A percentile compares a stretch with the other conserved stretches of the same genome.
Evolutionary conservation across 2,329 filamentous ascomycete species (phyloP).

Genomic region (Akanthomyces dipterigenus): DNA sequence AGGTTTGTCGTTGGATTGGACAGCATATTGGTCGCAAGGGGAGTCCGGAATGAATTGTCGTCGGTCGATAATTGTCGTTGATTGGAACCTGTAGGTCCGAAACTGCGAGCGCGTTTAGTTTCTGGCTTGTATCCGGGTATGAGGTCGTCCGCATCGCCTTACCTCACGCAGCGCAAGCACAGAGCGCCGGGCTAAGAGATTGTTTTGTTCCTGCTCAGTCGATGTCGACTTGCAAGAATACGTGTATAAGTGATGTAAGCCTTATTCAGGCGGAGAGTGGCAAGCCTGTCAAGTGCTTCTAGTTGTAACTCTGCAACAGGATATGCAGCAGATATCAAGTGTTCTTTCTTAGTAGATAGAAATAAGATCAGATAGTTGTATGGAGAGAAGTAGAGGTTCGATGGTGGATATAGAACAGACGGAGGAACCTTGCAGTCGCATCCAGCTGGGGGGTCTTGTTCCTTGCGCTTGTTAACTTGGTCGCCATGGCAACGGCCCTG

Average conservation of each 20-base stretch:
- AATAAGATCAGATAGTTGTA: constrained; percentile 7
- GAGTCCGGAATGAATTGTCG: constrained; percentile 57
- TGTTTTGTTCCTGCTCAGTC: constrained; percentile 41
- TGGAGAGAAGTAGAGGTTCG: constrained; percentile 13
- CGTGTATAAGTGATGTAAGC: constrained; percentile 17
- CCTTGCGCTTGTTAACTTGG: constrained; percentile 24
- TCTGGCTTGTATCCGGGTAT: constrained; percentile 5
- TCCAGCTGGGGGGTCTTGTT: constrained; percentile 19
- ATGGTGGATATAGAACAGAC: constrained; percentile 20
- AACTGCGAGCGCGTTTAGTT: constrained; percentile 29
- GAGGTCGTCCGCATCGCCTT: constrained; percentile 18
- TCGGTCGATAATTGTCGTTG: constrained; percentile 43
- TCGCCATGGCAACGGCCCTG: constrained; percentile 27
- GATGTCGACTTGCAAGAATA: constrained; percentile 31
- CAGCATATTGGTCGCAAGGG: constrained; percentile 68
- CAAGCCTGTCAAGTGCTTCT: constrained; percentile 14
- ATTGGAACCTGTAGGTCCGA: constrained; percentile 43
- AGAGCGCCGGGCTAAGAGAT: constrained; percentile 63
- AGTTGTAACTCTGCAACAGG: constrained; percentile 8
- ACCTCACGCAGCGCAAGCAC: constrained; percentile 83
- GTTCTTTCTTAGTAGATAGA: constrained; percentile 10
- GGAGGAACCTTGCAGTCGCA: constrained; percentile 16
- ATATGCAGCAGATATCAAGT: constrained; percentile 14
- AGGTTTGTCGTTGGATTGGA: constrained; percentile 66
- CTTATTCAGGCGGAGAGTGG: constrained; percentile 27